Conservation (phyloP, 257 asterid species). For the Nicotiana tabacum region DNA sequence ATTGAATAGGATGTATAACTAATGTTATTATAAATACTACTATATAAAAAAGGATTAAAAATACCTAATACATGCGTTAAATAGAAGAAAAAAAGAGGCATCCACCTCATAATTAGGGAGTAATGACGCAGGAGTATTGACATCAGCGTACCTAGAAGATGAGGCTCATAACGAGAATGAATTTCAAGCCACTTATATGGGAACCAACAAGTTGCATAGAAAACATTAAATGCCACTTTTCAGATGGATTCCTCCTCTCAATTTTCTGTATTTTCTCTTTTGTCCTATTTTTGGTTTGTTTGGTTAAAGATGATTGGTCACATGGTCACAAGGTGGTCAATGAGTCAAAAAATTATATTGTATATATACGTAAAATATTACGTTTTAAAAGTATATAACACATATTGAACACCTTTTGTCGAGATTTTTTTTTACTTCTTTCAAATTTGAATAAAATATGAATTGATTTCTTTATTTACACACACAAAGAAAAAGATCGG, state of each 20-base stretch:
- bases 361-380: too few species aligned
- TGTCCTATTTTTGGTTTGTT: not conserved
- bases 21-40: too few species aligned
- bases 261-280: not conserved
- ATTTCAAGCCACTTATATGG: not conserved
- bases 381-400: too few species aligned
- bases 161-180: not conserved
- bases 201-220: not conserved
- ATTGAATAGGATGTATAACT: too few species aligned
- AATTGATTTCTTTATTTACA: not conserved
- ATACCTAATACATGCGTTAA: too few species aligned
- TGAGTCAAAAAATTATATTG: too few species aligned
- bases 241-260: not conserved
- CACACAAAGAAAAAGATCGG: not conserved
- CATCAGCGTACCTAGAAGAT: not conserved
- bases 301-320: not conserved
- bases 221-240: not conserved
- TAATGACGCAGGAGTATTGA: not conserved
- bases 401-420: too few species aligned
- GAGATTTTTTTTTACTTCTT: too few species aligned
- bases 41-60: too few species aligned
- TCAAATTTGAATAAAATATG: not conserved
- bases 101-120: not conserved
- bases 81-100: not conserved
- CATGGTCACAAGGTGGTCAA: too few species aligned